Evolutionary conservation across 768 basidiomycete species (phyloP).

Genomic region (Austroboletus festivus): DNA sequence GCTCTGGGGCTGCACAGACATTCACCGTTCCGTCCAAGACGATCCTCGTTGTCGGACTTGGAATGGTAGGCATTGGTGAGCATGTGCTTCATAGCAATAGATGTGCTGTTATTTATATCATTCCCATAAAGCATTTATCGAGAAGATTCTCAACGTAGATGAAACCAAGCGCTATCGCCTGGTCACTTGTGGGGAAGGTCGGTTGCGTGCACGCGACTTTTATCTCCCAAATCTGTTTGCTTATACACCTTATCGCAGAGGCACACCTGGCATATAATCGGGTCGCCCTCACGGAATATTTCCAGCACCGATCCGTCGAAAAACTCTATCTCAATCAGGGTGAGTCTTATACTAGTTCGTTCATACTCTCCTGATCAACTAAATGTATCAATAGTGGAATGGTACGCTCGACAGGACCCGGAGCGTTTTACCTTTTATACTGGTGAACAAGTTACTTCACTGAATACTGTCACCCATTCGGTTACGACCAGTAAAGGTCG

Average conservation of each 20-base stretch:
- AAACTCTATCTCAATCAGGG: slow-evolving; percentile 58
- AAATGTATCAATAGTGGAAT: slow-evolving; percentile 37
- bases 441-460: slow-evolving; percentile 43
- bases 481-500: slow-evolving; percentile 46
- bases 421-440: slow-evolving; percentile 52
- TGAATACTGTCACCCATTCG: slow-evolving; percentile 39
- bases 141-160: slow-evolving; percentile 61
- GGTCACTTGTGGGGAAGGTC: slow-evolving; percentile 59
- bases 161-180: slow-evolving; percentile 47
- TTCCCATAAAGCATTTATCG: slow-evolving; percentile 50
- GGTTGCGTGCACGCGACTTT: slow-evolving; percentile 9
- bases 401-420: slow-evolving; percentile 60
- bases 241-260: slow-evolving; percentile 25
- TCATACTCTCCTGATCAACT: not conserved
- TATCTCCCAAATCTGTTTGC: slow-evolving; percentile 18
- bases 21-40: not conserved
- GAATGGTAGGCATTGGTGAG: not conserved
- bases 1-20: not conserved
- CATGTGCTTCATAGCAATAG: not conserved
- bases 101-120: not conserved
- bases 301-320: slow-evolving; percentile 55
- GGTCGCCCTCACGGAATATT: slow-evolving; percentile 52
- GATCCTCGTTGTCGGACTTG: not conserved
- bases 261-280: slow-evolving; percentile 54
- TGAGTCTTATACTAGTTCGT: slow-evolving; percentile 1